Evolutionary conservation across 306 rosid genomes (phyloP).

Genomic region (Pueraria montana): DNA sequence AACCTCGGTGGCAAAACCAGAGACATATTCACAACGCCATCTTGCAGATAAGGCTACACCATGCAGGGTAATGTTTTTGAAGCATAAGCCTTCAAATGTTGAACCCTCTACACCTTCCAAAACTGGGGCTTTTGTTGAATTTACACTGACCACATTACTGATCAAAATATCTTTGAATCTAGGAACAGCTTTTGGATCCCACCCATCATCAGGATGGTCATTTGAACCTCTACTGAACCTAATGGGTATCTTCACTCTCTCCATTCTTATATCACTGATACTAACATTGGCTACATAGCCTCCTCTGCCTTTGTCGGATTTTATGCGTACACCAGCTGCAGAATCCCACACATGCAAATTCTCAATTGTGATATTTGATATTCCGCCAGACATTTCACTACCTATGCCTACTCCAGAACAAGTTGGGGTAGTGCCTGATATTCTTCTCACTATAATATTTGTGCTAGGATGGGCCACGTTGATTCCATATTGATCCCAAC

Average conservation of each 20-base stretch:
- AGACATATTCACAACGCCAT: conserved; percentile 85
- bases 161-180: conserved; percentile 68
- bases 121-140: conserved; percentile 80
- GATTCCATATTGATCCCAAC: conserved; percentile 99
- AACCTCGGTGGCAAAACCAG: conserved; percentile 74
- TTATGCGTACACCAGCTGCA: conserved; percentile 86
- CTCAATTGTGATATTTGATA: conserved; percentile 78
- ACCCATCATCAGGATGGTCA: conserved; percentile 91
- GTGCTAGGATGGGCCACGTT: conserved; percentile 74
- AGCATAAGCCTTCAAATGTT: conserved; percentile 76
- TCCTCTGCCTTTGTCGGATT: conserved; percentile 91
- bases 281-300: conserved; percentile 77
- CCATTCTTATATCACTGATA: conserved; percentile 70
- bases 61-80: conserved; percentile 71
- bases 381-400: conserved; percentile 98
- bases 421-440: conserved; percentile 94
- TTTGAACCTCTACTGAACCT: conserved; percentile 90
- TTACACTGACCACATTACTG: conserved; percentile 71
- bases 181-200: conserved; percentile 95
- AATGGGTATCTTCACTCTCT: conserved; percentile 87
- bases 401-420: conserved; percentile 98
- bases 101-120: conserved; percentile 76
- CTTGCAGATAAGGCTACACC: conserved; percentile 60
- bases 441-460: conserved; percentile 82
- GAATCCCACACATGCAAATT: conserved; percentile 90